These are phyloP conservation scores for Melastoma malabathricum DNA, from an alignment of 345 rosid genomes.

Conservation along the genomic window DNA sequence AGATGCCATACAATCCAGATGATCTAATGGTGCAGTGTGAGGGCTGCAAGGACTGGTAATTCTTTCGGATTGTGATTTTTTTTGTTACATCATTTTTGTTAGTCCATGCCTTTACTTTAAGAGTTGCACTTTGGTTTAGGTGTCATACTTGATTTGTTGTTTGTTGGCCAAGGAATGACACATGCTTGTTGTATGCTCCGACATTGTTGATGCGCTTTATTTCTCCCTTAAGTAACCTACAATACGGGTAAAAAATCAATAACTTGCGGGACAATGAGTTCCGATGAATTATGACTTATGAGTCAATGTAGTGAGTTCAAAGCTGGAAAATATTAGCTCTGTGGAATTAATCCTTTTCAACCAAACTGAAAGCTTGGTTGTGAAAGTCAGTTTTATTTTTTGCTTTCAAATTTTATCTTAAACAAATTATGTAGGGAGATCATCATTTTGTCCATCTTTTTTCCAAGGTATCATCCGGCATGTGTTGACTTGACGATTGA, in stretches of 20 bases:
- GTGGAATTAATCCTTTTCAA: too few relatives aligned
- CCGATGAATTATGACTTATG: too few relatives aligned
- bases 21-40: conserved; percentile 90
- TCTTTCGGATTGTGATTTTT: neutral
- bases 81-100: neutral
- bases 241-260: too few relatives aligned
- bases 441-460: conserved; percentile 7
- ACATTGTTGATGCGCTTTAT: too few relatives aligned
- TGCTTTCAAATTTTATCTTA: too few relatives aligned
- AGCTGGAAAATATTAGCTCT: too few relatives aligned
- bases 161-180: neutral
- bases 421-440: neutral
- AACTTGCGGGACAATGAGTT: too few relatives aligned
- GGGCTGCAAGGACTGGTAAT: conserved; percentile 88
- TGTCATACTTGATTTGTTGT: neutral
- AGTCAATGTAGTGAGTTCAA: too few relatives aligned
- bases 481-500: conserved; percentile 78
- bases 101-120: neutral
- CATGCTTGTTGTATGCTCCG: too few relatives aligned
- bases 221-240: too few relatives aligned
- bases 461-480: conserved; percentile 73
- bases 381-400: too few relatives aligned
- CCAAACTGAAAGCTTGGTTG: too few relatives aligned
- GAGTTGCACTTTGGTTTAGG: neutral
- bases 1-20: conserved; percentile 93